Base-by-base conservation (phyloP, 345 rosid genomes). In the Eucalyptus caleyi region DNA sequence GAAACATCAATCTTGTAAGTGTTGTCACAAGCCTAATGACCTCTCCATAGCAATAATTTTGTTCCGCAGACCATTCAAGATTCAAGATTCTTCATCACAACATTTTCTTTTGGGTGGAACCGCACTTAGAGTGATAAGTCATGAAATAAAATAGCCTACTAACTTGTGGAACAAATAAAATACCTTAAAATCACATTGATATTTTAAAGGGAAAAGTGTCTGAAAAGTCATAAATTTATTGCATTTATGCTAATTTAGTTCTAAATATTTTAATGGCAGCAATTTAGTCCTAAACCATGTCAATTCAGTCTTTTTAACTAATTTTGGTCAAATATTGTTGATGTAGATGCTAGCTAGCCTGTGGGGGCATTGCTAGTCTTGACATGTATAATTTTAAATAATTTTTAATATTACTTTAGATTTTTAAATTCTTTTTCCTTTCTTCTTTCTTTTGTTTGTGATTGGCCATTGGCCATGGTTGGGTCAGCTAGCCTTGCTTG, bases 291-390 rank as follows among this genome's bases (percentile, higher is more conserved):
- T 24, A 56, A 23, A 56, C 13, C 30, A 24, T 24, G 27, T 10
- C 3, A 56, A 56, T 56, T 56, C 1, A 24, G 4, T 56, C 12
- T 23, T 56, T 56, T 1, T 23, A 23, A 56, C 30, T 23, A 56
- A 24, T 56, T 56, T 56, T 24, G 62, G 27, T 1, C 3, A 10
- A 2, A 56, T 24, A 56, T 56, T 56, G 62, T 23, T 56, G 12
- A 23, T 24, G 27, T 56, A 24, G 62, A 56, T 24, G 27, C 27
- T 0, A 0, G 2, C 6, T 56, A 0, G 11, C 30, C 0, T 23
- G 3, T 0, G 3, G 2, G 62, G 30, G 5, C 27, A 23, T 0
- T 4, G 1, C 12, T 0, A 7, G 3, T 24, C 3, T 1, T 4
- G 6, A 56, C 12, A 56, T 56, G 6, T 56, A 56, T 7, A 56